Evolutionary conservation across 2,329 filamentous ascomycete genomes (phyloP), one percentile per base, ranked within the genome.

Genomic region (Ophiocordyceps unilateralis): DNA sequence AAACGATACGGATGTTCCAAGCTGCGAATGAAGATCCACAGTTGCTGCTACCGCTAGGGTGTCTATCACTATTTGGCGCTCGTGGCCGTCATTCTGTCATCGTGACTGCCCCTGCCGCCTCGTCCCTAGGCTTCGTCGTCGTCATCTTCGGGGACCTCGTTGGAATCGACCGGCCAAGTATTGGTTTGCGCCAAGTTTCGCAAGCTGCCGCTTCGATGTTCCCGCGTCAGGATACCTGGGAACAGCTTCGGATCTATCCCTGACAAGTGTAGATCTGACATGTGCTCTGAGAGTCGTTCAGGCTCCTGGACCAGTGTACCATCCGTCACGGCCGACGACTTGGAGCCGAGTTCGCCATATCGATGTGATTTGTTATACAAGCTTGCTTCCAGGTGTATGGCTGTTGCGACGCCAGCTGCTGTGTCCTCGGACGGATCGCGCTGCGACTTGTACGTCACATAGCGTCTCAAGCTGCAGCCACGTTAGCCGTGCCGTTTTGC

Each of bases 161-260:
- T 46, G 23, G 45, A 48, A 40, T 49, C 45, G 7, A 49, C 44
- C 24, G 47, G 47, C 44, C 50, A 53, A 19, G 56, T 53, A 26
- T 46, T 47, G 6, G 46, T 46, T 42, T 55, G 52, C 11, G 47
- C 43, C 17, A 61, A 36, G 44, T 55, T 60, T 24, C 58, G 53
- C 24, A 54, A 50, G 43, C 69, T 70, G 38, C 61, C 64, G 41
- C 58, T 66, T 42, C 67, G 61, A 39, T 53, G 58, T 24, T 67
- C 67, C 43, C 70, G 61, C 15, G 68, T 67, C 39, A 86, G 70
- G 26, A 87, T 70, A 0, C 82, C 82, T 0, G 83, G 83, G 49
- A 85, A 83, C 48, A 85, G 76, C 48, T 69, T 72, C 11, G 81
- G 82, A 56, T 85, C 81, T 41, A 65, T 69, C 4, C 70, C 74